A percentile compares a stretch with the other conserved stretches of the same genome.
Evolutionary conservation across 1,139 yeast genomes (phyloP).

Genomic region (Kluyveromyces sp.): DNA sequence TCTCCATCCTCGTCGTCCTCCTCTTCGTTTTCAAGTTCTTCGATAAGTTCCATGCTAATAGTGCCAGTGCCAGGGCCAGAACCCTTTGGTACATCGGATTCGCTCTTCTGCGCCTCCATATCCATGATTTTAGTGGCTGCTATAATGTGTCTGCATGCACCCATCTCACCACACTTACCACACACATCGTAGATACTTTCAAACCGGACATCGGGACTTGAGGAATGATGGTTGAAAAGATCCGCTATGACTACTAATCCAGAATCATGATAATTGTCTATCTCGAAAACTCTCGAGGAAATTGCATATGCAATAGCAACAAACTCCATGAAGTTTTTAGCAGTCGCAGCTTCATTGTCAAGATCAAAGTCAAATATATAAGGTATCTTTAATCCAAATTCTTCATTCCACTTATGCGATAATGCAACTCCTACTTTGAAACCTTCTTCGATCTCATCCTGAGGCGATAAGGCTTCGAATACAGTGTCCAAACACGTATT

Average conservation of each 20-base stretch:
- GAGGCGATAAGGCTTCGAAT: constrained; percentile 34
- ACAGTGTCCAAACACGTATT: constrained; percentile 64
- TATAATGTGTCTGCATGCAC: constrained; percentile 44
- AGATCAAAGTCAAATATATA: constrained; percentile 28
- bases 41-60: background rate
- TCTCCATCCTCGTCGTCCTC: constrained; percentile 17
- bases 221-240: constrained; percentile 66
- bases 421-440: constrained; percentile 46
- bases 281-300: constrained; percentile 71
- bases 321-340: constrained; percentile 33
- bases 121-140: constrained; percentile 12
- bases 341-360: constrained; percentile 10
- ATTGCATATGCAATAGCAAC: constrained; percentile 51
- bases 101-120: constrained; percentile 4
- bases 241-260: constrained; percentile 90
- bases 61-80: background rate
- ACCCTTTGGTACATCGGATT: background rate
- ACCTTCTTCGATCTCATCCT: constrained; percentile 45
- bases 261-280: constrained; percentile 66
- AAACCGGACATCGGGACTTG: constrained; percentile 61
- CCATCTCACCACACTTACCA: constrained; percentile 58
- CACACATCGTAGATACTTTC: constrained; percentile 69
- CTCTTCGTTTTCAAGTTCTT: constrained; percentile 8
- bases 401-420: constrained; percentile 34
- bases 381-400: constrained; percentile 35